Percentiles rank a stretch among this genome's conserved stretches.
phyloP scores from a whole-genome alignment of 139 green algal genomes.

The Chlorella sp. region DNA sequence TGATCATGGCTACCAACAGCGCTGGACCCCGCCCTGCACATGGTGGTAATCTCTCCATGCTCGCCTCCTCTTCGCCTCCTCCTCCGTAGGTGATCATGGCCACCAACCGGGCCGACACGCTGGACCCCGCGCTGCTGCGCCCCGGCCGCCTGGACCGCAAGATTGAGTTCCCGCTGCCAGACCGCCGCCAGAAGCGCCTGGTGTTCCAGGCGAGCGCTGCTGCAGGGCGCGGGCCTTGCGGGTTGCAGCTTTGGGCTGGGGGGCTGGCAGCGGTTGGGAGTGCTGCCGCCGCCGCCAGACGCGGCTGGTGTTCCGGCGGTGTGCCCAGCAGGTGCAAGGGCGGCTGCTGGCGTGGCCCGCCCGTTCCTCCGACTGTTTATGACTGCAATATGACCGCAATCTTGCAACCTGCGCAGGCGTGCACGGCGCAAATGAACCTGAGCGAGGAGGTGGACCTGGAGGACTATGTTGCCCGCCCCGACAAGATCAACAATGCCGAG shows the following conservation, averaged over 20 bases:
- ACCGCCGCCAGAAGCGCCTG: constrained; percentile 97
- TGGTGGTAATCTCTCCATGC: background rate
- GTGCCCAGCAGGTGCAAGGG: background rate
- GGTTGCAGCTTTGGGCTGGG: no score
- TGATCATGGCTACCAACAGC: no score
- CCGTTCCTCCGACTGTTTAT: background rate
- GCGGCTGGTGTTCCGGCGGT: constrained; percentile 43
- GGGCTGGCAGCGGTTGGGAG: no score
- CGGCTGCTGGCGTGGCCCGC: background rate
- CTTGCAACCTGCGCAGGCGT: constrained; percentile 92
- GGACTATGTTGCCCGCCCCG: constrained; percentile 95
- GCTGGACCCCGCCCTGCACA: no score
- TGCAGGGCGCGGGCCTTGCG: background rate
- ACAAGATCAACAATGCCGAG: constrained; percentile 98
- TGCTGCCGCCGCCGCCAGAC: constrained; percentile 97
- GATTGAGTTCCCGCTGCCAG: constrained; percentile 99
- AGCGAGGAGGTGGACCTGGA: constrained; percentile 98
- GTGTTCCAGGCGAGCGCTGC: constrained; percentile 96
- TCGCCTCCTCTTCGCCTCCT: background rate
- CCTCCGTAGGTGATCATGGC: constrained; percentile 94
- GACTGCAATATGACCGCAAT: background rate
- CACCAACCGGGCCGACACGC: constrained; percentile 97
- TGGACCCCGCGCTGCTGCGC: constrained; percentile 96
- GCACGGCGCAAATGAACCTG: constrained; percentile 98
- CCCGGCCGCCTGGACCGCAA: constrained; percentile 98